Conservation (phyloP, 2,329 filamentous ascomycete genomes). For the Calonectria hongkongensis region DNA sequence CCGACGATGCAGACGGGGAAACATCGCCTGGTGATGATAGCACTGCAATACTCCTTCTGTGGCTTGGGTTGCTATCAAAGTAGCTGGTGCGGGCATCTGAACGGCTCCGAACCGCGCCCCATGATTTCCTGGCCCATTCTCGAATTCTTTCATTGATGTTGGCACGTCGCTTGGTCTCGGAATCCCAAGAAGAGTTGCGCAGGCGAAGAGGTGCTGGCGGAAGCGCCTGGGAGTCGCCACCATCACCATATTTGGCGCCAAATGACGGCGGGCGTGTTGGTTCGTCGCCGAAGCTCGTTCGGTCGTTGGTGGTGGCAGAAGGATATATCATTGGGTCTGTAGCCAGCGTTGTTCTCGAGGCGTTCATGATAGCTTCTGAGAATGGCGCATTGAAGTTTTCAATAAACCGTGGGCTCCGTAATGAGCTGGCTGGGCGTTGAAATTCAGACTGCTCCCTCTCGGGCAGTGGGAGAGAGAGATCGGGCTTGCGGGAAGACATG, state of each 20-base stretch:
- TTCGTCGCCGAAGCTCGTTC: constrained; percentile 55
- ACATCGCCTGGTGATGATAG: constrained; percentile 46
- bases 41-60: constrained; percentile 46
- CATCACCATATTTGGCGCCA: constrained; percentile 24
- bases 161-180: constrained; percentile 54
- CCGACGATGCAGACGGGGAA: constrained; percentile 42
- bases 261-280: constrained; percentile 41
- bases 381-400: constrained; percentile 64
- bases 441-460: constrained; percentile 46
- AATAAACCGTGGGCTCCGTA: constrained; percentile 59
- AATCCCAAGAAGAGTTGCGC: constrained; percentile 55
- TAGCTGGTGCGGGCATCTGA: constrained; percentile 52
- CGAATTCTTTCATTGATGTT: constrained; percentile 59
- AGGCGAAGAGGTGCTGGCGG: constrained; percentile 46
- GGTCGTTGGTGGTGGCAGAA: constrained; percentile 47
- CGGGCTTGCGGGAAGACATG: constrained; percentile 56
- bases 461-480: constrained; percentile 55
- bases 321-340: constrained; percentile 55
- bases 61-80: constrained; percentile 41
- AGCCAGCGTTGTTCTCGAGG: constrained; percentile 54
- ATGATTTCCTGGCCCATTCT: constrained; percentile 60
- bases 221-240: constrained; percentile 7
- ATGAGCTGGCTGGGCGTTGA: constrained; percentile 46
- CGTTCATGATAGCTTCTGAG: constrained; percentile 59
- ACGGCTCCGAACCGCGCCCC: constrained; percentile 53